A percentile compares a stretch with the other conserved stretches of the same genome.
phyloP scores from a whole-genome alignment of 192 early-diverging fungal species.

The Umbelopsis vinacea region DNA sequence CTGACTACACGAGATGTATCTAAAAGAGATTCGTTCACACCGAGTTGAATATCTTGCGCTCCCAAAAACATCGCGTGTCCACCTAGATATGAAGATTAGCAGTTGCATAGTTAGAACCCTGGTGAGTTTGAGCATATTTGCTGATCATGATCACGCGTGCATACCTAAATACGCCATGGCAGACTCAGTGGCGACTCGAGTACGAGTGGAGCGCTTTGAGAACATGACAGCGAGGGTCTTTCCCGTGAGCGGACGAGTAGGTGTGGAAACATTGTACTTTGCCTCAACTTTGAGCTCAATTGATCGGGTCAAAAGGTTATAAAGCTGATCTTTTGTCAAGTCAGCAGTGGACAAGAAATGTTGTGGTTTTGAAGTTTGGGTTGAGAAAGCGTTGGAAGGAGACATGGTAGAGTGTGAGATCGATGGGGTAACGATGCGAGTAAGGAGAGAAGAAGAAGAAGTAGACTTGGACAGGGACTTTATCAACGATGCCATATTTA shows the following conservation, averaged over 20 bases:
- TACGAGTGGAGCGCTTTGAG: conserved; percentile 95
- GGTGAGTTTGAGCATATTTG: neutral
- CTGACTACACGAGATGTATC: conserved; percentile 93
- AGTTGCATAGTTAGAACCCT: neutral
- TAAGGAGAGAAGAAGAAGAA: conserved; percentile 24
- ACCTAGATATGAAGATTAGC: conserved; percentile 51
- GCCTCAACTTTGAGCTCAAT: conserved; percentile 79
- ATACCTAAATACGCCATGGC: conserved; percentile 83
- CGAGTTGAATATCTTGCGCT: conserved; percentile 94
- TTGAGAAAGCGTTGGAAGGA: conserved; percentile 1
- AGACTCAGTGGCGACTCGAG: conserved; percentile 92
- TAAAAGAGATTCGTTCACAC: conserved; percentile 91
- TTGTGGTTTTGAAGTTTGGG: conserved; percentile 28
- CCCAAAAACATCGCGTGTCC: conserved; percentile 97
- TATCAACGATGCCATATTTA: conserved; percentile 11
- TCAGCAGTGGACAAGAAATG: conserved; percentile 86
- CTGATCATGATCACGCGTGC: neutral
- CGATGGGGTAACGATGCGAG: neutral
- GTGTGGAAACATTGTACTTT: conserved; percentile 49
- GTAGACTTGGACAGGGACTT: conserved; percentile 20
- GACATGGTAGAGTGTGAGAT: conserved; percentile 2
- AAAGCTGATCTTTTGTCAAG: conserved; percentile 78
- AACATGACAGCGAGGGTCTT: conserved; percentile 94
- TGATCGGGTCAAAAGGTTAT: conserved; percentile 75
- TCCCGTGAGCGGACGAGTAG: conserved; percentile 69